Conservation (phyloP, 23 red algal genomes). For the Gracilaria caudata region DNA sequence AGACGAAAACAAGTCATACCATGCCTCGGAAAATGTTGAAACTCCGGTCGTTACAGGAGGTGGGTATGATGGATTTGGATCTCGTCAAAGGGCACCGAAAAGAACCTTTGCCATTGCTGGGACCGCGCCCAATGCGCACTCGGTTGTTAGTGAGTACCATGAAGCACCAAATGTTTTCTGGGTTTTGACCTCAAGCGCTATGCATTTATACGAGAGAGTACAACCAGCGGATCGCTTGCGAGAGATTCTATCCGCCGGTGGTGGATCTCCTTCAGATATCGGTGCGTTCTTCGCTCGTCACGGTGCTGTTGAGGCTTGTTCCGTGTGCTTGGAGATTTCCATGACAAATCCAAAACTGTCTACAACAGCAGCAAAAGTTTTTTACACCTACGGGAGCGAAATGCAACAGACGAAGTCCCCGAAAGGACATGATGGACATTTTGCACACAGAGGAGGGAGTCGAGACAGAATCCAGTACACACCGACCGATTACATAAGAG, state of each 20-base stretch:
- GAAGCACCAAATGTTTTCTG: constrained; percentile 53
- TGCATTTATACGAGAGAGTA: constrained; percentile 68
- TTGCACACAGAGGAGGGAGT: neutral
- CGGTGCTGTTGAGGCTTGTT: constrained; percentile 76
- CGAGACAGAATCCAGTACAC: neutral
- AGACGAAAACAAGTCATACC: neutral
- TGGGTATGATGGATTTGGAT: constrained; percentile 18
- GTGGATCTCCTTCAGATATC: constrained; percentile 31
- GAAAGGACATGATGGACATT: neutral
- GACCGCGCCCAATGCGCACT: neutral
- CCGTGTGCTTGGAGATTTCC: constrained; percentile 77
- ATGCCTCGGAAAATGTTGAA: neutral
- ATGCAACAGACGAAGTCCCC: neutral
- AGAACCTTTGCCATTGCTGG: constrained; percentile 64
- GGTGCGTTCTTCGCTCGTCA: constrained; percentile 73
- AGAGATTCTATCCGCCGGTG: constrained; percentile 36
- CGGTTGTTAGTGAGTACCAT: neutral
- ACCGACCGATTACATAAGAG: neutral
- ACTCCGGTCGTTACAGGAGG: neutral
- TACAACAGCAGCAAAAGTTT: constrained; percentile 38
- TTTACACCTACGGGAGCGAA: constrained; percentile 41
- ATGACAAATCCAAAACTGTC: constrained; percentile 17
- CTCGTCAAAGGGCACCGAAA: constrained; percentile 16
- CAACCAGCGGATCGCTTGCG: constrained; percentile 60
- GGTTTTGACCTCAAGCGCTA: constrained; percentile 66